Conservation (phyloP, 345 rosid genomes). For the Salix viminalis region DNA sequence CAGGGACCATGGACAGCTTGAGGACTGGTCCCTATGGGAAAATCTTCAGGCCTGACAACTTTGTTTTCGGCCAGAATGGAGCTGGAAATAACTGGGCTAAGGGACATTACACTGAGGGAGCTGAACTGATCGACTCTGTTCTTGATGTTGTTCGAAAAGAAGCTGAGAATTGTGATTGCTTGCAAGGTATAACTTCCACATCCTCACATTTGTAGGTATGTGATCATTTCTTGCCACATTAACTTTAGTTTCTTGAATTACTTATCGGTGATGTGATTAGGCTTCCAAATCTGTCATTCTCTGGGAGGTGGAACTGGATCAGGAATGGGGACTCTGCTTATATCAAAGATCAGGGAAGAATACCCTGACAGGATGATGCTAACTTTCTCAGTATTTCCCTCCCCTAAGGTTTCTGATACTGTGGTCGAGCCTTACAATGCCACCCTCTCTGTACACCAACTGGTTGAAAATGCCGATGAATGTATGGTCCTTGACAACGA, state of each 20-base stretch:
- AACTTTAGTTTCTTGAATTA: not conserved
- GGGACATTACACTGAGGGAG: slow-evolving; percentile 64
- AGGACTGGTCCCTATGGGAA: slow-evolving; percentile 46
- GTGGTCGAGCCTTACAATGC: slow-evolving; percentile 65
- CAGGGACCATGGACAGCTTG: slow-evolving; percentile 62
- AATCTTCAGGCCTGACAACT: slow-evolving; percentile 66
- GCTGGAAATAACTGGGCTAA: slow-evolving; percentile 69
- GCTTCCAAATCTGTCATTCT: slow-evolving; percentile 58
- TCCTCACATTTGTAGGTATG: not conserved
- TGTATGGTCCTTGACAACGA: slow-evolving; percentile 65
- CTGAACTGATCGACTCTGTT: slow-evolving; percentile 55
- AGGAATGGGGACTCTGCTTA: slow-evolving; percentile 58
- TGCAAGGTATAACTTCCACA: slow-evolving; percentile 37
- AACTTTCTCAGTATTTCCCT: slow-evolving; percentile 58
- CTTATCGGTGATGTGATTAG: slow-evolving; percentile 17
- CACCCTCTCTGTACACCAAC: slow-evolving; percentile 59
- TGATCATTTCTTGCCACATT: not conserved
- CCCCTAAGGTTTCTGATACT: slow-evolving; percentile 59
- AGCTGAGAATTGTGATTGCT: slow-evolving; percentile 60
- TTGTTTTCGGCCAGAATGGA: slow-evolving; percentile 56
- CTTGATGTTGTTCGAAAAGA: slow-evolving; percentile 57
- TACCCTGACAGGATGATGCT: slow-evolving; percentile 61
- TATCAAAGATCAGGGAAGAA: slow-evolving; percentile 60
- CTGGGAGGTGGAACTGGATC: slow-evolving; percentile 64
- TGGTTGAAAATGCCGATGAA: slow-evolving; percentile 60